phyloP scores from a whole-genome alignment of 192 early-diverging fungal species.

The Backusella circina region DNA sequence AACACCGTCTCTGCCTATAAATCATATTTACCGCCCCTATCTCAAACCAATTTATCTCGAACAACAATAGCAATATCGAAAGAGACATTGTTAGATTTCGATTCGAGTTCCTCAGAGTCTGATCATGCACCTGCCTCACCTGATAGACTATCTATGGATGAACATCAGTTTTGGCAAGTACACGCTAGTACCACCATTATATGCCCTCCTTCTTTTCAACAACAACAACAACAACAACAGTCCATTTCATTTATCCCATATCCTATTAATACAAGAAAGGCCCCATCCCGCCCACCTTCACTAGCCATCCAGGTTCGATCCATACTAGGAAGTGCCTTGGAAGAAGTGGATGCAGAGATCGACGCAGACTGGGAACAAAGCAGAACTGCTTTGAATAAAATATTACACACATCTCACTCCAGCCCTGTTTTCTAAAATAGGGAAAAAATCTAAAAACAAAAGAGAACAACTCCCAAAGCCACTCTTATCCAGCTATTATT shows the following conservation, averaged over 20 bases:
- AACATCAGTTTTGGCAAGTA: constrained; percentile 10
- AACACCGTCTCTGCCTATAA: background rate
- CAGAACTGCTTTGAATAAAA: background rate
- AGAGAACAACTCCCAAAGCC: background rate
- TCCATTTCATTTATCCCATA: background rate
- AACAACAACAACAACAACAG: background rate
- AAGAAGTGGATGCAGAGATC: constrained; percentile 4
- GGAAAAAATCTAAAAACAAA: background rate
- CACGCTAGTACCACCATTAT: constrained; percentile 2
- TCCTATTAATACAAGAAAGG: background rate
- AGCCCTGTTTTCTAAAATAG: background rate
- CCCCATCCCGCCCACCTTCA: background rate
- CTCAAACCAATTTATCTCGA: background rate
- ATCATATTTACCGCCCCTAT: background rate
- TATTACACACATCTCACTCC: background rate
- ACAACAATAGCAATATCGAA: background rate
- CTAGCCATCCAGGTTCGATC: background rate
- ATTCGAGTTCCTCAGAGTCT: background rate
- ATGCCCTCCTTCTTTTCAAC: background rate
- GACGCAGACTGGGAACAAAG: background rate
- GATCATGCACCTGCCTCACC: background rate
- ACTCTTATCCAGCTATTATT: background rate
- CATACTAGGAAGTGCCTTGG: background rate
- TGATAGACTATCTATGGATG: background rate
- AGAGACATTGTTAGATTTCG: background rate